Evolutionary conservation across 1,139 yeast species (phyloP), one percentile per base, ranked within the genome.

Genomic region (Candida sanyaensis): DNA sequence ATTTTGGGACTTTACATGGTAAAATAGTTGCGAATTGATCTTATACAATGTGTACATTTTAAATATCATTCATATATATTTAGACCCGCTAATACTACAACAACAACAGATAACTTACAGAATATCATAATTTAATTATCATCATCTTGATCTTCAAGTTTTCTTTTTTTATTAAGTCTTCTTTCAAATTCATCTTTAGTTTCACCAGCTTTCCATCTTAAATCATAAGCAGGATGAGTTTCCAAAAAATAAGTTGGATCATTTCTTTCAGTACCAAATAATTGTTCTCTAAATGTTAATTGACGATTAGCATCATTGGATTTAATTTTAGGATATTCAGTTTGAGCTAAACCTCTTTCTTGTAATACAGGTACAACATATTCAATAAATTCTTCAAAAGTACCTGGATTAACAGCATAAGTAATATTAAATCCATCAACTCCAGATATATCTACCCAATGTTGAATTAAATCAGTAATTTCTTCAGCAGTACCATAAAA

Each of bases 181-280:
- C 55, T 51, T 48, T 73, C 78, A 51, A 70, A 71, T 26, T 69
- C 73, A 47, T 67, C 72, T 51, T 63, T 68, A 1, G 71, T 47
- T 48, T 65, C 72, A 24, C 69, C 71, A 10, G 67, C 64, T 43
- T 59, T 61, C 79, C 79, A 74, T 60, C 75, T 69, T 37, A 71
- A 58, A 2, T 59, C 59, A 53, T 71, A 53, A 8, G 78, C 77
- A 17, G 75, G 75, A 50, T 74, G 78, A 53, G 59, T 50, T 9
- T 57, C 58, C 39, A 50, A 53, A 13, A 64, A 55, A 50, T 50
- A 64, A 24, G 51, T 48, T 9, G 65, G 57, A 21, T 63, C 67
- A 5, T 57, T 55, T n/a, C 64, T 55, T 29, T 57, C 60, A 13
- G 53, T 45, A 6, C 69, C 69, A 50, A 63, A 64, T 6, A 64